Percentiles rank a stretch among this genome's conserved stretches.
Conservation (phyloP, 164 flowering plant genomes). For the Dillenia suffruticosa region DNA sequence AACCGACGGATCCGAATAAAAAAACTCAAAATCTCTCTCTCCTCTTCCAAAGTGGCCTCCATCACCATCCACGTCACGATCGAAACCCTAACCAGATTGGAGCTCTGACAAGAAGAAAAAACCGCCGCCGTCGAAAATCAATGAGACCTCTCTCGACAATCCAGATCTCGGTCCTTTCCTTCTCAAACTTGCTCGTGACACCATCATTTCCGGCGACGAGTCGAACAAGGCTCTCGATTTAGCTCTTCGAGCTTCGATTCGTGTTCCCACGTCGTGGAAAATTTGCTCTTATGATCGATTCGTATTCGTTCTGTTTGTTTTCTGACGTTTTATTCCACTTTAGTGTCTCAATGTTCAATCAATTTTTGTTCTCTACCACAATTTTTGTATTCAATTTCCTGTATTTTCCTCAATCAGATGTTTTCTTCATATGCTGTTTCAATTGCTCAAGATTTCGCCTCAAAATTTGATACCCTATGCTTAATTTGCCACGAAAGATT, state of each 20-base stretch:
- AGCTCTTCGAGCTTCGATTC: slow-evolving; percentile 87
- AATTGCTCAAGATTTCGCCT: slow-evolving; percentile 58
- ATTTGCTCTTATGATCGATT: too few relatives aligned
- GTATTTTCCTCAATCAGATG: slow-evolving; percentile 36
- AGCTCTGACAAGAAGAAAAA: slow-evolving; percentile 48
- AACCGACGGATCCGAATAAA: slow-evolving; percentile 16
- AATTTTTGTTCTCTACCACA: slow-evolving; percentile 32
- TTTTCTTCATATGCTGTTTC: slow-evolving; percentile 47
- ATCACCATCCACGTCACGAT: slow-evolving; percentile 65
- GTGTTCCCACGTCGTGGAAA: too few relatives aligned
- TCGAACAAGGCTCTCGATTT: slow-evolving; percentile 81
- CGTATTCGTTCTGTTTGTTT: background rate
- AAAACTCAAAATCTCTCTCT: slow-evolving; percentile 29
- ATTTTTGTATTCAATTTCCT: slow-evolving; percentile 34
- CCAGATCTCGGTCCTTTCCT: slow-evolving; percentile 98
- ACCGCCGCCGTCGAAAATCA: slow-evolving; percentile 16
- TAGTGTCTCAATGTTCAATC: slow-evolving; percentile 18
- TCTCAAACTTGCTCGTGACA: slow-evolving; percentile 82
- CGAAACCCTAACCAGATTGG: slow-evolving; percentile 62
- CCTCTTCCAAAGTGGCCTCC: slow-evolving; percentile 52
- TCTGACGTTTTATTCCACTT: slow-evolving; percentile 50
- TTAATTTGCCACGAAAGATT: background rate
- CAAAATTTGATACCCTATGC: slow-evolving; percentile 40
- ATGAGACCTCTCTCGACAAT: slow-evolving; percentile 80
- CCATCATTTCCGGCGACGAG: slow-evolving; percentile 91